These are phyloP conservation scores for Pneumocystis wakefieldiae DNA, from an alignment of 1,139 yeast genomes.

Conservation along the genomic window DNA sequence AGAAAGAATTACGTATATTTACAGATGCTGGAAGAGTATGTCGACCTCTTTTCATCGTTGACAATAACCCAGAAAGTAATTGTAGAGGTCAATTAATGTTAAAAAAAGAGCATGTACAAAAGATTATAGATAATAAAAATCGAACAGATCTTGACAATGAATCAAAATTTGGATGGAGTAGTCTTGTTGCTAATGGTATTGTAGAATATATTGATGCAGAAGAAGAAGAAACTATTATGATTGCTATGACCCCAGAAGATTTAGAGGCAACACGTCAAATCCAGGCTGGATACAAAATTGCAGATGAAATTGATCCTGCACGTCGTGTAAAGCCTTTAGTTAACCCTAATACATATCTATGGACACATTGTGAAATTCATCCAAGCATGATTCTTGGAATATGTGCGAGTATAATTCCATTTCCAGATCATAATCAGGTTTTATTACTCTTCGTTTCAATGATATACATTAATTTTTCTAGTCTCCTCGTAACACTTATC, in stretches of 20 bases:
- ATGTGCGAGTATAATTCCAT: conserved; percentile 96
- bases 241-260: conserved; percentile 98
- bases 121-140: conserved; percentile 51
- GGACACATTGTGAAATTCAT: conserved; percentile 97
- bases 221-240: conserved; percentile 94
- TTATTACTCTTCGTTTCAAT: not conserved
- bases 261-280: conserved; percentile 51
- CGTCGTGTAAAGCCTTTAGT: conserved; percentile 68
- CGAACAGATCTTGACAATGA: conserved; percentile 37
- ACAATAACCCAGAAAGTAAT: conserved; percentile 56
- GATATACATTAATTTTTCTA: conserved; percentile 19
- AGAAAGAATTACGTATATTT: conserved; percentile 84
- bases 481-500: conserved; percentile 98
- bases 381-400: conserved; percentile 98
- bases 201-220: conserved; percentile 94
- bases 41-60: conserved; percentile 85
- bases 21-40: conserved; percentile 98
- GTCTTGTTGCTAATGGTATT: conserved; percentile 68
- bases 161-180: conserved; percentile 64
- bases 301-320: conserved; percentile 53
- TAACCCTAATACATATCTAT: conserved; percentile 59
- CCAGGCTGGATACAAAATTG: conserved; percentile 35
- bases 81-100: conserved; percentile 65
- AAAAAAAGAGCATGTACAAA: conserved; percentile 68
- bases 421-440: conserved; percentile 87